Conservation (phyloP, 2,329 filamentous ascomycete species). For the Thielaviopsis euricoi region DNA sequence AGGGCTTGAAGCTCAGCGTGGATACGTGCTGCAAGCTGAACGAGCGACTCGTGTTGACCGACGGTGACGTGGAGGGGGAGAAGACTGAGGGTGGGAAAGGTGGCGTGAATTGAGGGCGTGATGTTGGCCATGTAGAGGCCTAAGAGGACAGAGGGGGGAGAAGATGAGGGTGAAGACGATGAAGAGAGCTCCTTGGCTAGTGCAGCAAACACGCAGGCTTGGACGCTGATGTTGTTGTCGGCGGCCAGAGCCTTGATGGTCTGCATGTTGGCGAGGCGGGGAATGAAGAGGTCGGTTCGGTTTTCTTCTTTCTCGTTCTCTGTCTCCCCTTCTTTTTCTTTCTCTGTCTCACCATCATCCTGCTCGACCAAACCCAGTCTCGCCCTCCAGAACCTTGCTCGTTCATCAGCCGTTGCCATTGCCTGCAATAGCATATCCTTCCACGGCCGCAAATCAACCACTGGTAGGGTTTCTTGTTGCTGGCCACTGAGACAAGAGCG, state of each 20-base stretch:
- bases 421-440: slow-evolving; percentile 13
- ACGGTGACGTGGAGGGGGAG: slow-evolving; percentile 48
- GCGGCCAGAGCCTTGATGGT: slow-evolving; percentile 23
- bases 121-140: slow-evolving; percentile 78
- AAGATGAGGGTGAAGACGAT: slow-evolving; percentile 3
- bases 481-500: slow-evolving; percentile 13
- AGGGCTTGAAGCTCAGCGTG: slow-evolving; percentile 54
- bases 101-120: slow-evolving; percentile 28
- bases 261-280: slow-evolving; percentile 27
- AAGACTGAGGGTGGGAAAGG: slow-evolving; percentile 62
- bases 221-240: slow-evolving; percentile 42
- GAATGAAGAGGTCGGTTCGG: slow-evolving; percentile 12
- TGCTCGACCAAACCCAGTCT: slow-evolving; percentile 14
- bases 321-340: too few relatives aligned
- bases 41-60: slow-evolving; percentile 19
- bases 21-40: slow-evolving; percentile 39
- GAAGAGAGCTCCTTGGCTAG: slow-evolving; percentile 35
- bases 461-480: slow-evolving; percentile 12
- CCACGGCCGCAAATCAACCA: slow-evolving; percentile 16
- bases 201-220: slow-evolving; percentile 59
- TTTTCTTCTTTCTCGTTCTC: not conserved
- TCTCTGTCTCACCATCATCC: too few relatives aligned
- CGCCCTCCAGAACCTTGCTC: slow-evolving; percentile 24
- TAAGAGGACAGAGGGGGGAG: slow-evolving; percentile 32
- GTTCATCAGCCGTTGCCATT: slow-evolving; percentile 7